Percentiles rank a stretch among this genome's conserved stretches.
Evolutionary conservation across 2,329 filamentous ascomycete species (phyloP).

Genomic region (Aureobasidium sp.): DNA sequence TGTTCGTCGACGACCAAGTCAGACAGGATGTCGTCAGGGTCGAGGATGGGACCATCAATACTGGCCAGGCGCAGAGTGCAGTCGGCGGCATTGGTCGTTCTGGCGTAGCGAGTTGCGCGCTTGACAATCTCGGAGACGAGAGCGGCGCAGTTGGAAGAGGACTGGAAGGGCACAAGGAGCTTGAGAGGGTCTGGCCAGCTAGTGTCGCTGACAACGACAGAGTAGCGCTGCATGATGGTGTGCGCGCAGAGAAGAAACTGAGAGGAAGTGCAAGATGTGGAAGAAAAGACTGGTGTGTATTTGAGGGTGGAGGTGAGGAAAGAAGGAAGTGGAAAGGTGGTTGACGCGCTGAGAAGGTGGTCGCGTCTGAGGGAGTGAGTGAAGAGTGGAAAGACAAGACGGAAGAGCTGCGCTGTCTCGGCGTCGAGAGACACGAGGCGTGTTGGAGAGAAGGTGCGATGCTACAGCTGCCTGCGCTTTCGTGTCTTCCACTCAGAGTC

Average conservation of each 20-base stretch:
- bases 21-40: conserved; percentile 22
- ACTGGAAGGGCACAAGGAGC: conserved; percentile 20
- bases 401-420: background rate
- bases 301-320: background rate
- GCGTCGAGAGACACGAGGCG: background rate
- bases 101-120: conserved; percentile 16
- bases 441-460: background rate
- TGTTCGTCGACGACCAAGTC: conserved; percentile 22
- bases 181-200: conserved; percentile 13
- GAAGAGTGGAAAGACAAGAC: background rate
- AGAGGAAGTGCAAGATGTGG: background rate
- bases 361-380: background rate
- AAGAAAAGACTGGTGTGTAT: background rate
- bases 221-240: conserved; percentile 21
- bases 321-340: background rate
- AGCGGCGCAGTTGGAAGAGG: conserved; percentile 15
- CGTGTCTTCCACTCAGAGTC: background rate
- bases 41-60: conserved; percentile 23
- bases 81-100: conserved; percentile 17
- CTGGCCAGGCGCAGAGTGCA: conserved; percentile 22
- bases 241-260: background rate
- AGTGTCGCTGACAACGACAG: conserved; percentile 17
- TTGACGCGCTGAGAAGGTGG: background rate
- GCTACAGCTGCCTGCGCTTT: background rate
- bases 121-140: conserved; percentile 19